A percentile compares a stretch with the other conserved stretches of the same genome.
These are phyloP conservation scores for Exophiala lecanii-corni DNA, from an alignment of 2,329 filamentous ascomycete species.

Conservation along the genomic window DNA sequence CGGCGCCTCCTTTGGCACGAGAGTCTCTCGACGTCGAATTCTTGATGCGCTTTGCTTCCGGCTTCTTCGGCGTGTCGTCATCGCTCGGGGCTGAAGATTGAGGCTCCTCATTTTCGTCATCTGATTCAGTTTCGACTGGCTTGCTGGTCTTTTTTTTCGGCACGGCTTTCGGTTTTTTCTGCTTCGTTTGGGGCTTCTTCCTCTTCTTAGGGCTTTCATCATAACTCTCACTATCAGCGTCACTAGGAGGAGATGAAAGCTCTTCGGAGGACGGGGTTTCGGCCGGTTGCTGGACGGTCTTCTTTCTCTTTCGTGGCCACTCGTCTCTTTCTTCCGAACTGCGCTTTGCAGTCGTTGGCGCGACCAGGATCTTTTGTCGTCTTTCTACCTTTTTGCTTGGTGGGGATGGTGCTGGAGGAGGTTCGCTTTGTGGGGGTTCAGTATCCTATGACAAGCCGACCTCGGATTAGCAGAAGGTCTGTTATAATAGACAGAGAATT, in stretches of 20 bases:
- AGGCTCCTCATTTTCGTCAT: conserved; percentile 8
- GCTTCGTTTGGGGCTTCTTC: conserved; percentile 10
- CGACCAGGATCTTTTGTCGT: conserved; percentile 3
- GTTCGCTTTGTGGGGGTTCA: not conserved
- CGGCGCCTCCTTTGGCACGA: no score
- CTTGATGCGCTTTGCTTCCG: not conserved
- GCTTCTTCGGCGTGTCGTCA: not conserved
- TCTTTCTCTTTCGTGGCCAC: conserved; percentile 18
- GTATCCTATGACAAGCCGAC: not conserved
- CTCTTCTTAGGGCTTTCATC: conserved; percentile 12
- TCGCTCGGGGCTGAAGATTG: not conserved
- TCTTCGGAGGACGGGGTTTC: conserved; percentile 17
- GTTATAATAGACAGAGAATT: not conserved
- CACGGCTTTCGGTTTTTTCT: not conserved
- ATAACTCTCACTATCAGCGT: conserved; percentile 8
- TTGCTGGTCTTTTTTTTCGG: conserved; percentile 17
- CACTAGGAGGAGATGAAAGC: conserved; percentile 17
- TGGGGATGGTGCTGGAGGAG: not conserved
- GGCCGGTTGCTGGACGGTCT: conserved; percentile 8
- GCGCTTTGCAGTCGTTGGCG: conserved; percentile 15
- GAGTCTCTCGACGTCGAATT: not conserved
- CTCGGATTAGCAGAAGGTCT: not conserved
- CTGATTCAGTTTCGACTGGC: conserved; percentile 13
- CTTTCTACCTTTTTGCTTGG: conserved; percentile 7
- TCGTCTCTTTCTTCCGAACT: conserved; percentile 12